Conservation (phyloP, 192 early-diverging fungal genomes). For the Backusella sp. region DNA sequence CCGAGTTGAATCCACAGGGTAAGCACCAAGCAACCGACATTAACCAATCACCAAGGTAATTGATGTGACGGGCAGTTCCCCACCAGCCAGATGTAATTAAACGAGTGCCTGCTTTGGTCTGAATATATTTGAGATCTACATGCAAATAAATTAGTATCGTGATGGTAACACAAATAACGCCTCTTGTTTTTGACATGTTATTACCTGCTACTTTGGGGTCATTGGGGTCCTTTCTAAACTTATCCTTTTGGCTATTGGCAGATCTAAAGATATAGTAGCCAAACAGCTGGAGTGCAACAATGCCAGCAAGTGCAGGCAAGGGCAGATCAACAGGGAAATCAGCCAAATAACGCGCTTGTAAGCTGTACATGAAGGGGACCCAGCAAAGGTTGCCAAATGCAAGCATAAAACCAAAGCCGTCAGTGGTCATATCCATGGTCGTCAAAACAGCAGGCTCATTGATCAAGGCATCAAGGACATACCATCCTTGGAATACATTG, state of each 20-base stretch:
- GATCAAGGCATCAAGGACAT: slow-evolving; percentile 86
- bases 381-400: slow-evolving; percentile 79
- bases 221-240: slow-evolving; percentile 73
- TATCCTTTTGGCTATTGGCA: slow-evolving; percentile 89
- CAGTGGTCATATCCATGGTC: slow-evolving; percentile 95
- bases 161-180: background rate
- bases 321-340: slow-evolving; percentile 63
- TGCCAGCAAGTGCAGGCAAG: slow-evolving; percentile 26
- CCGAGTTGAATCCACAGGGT: slow-evolving; percentile 77
- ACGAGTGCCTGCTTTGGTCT: slow-evolving; percentile 75
- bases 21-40: slow-evolving; percentile 90
- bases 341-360: slow-evolving; percentile 88
- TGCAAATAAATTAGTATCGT: background rate
- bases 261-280: slow-evolving; percentile 88
- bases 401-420: slow-evolving; percentile 94
- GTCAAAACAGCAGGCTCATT: slow-evolving; percentile 82
- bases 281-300: slow-evolving; percentile 53
- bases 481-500: slow-evolving; percentile 72
- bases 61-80: slow-evolving; percentile 90
- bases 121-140: slow-evolving; percentile 78
- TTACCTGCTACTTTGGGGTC: slow-evolving; percentile 49
- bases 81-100: slow-evolving; percentile 92
- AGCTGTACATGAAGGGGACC: slow-evolving; percentile 87
- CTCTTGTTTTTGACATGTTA: background rate
- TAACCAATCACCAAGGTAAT: slow-evolving; percentile 94